Evolutionary conservation across 1,139 yeast species (phyloP), one percentile per base, ranked within the genome.

Genomic region (Taphrina deformans): DNA sequence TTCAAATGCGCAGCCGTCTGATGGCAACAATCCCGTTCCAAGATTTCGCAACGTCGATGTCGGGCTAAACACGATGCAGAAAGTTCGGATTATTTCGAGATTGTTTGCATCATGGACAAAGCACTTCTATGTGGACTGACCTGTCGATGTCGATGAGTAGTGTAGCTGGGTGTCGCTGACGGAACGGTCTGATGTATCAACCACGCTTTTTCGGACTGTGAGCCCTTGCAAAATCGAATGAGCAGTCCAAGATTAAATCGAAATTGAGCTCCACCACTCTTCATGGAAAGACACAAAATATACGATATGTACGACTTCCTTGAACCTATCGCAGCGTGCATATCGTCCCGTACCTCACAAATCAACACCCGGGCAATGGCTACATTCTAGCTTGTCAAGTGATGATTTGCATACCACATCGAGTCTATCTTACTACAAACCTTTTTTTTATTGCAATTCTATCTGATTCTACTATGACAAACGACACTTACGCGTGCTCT

Each of bases 171-270:
- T 44, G 48, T 44, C 29, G 48, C 48, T 44, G 48, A 23, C 48
- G 12, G 26, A 10, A 44, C 35, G 35, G 16, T 26, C 35, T 48
- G 21, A 26, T 48, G 33, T 26, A 29, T 24, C 16, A 10, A 26
- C 35, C 35, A 29, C 52, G 35, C 52, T 48, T 48, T 48, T 48
- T 27, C 26, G 35, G 35, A 6, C 35, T 33, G 23, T 29, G 27
- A 48, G 21, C 35, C 35, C 40, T 29, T 51, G 55, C 55, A 51
- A 51, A 51, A 51, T 31, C 44, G 44, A 53, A 23, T 53, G 45
- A 53, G 58, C 58, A 53, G 58, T 53, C 58, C 58, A 53, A 53
- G 46, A 53, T 53, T 53, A 38, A 53, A 24, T 51, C 18, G 40
- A 51, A 33, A 51, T 51, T 53, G 35, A 51, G 35, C 48, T 53